Conservation (phyloP, 139 green algal genomes). For the Chlorella sp. region DNA sequence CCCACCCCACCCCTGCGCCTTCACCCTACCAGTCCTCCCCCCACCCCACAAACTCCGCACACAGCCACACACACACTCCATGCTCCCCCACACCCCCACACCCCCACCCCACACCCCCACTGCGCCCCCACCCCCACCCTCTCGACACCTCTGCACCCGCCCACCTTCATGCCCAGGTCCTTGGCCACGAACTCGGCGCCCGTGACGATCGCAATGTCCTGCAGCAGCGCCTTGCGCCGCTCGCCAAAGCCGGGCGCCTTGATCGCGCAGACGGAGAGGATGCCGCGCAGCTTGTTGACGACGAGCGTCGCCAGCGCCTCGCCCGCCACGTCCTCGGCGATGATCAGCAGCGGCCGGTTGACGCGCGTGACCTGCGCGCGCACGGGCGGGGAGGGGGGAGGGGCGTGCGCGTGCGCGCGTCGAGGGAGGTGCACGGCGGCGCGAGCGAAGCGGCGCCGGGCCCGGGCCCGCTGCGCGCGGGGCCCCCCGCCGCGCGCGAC, state of each 20-base stretch:
- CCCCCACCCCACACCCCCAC: neutral
- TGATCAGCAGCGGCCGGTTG: constrained; percentile 90
- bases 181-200: constrained; percentile 97
- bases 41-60: too few relatives aligned
- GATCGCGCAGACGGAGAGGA: constrained; percentile 91
- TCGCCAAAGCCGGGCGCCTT: constrained; percentile 91
- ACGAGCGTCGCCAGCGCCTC: constrained; percentile 98
- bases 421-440: too few relatives aligned
- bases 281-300: constrained; percentile 98
- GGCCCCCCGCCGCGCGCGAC: too few relatives aligned
- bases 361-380: constrained; percentile 63
- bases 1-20: too few relatives aligned
- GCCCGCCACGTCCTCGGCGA: constrained; percentile 94
- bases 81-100: neutral
- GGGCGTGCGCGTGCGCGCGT: neutral
- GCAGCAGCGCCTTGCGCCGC: constrained; percentile 84
- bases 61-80: too few relatives aligned
- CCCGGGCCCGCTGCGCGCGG: too few relatives aligned
- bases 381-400: neutral
- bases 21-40: too few relatives aligned
- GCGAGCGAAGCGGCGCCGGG: too few relatives aligned
- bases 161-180: constrained; percentile 82
- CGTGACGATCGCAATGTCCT: constrained; percentile 83
- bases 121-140: neutral
- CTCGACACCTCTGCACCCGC: neutral